Evolutionary conservation across 2,329 filamentous ascomycete genomes (phyloP), one percentile per base, ranked within the genome.

Genomic region (Paecilomyces fulvus): DNA sequence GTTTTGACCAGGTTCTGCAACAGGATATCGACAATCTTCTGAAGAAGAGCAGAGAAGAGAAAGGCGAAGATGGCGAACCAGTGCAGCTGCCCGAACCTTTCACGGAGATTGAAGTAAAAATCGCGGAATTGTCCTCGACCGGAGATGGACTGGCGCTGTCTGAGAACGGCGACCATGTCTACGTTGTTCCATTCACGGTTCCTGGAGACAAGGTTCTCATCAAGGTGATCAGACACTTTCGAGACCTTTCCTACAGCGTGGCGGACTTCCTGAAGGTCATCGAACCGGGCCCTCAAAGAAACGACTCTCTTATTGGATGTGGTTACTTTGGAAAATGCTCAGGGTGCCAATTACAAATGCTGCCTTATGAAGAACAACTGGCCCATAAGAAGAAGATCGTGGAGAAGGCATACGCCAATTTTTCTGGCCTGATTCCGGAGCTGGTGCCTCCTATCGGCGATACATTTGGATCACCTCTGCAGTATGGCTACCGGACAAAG

Each of bases 301-400:
- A 96, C 65, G 88, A 94, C 65, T 79, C 80, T 37, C 83, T 89
- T 21, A 81, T 95, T 63, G 80, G 80, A 56, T 99, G 94, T 77
- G 81, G 83, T 64, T 97, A 99, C 78, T 99, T 99, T 68, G 78
- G 84, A 46, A 82, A 80, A 55, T 99, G 94, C 73, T 89, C 88
- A 9, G 94, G 94, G 30, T 99, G 94, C 70, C 94, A 99, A 74
- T 92, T 97, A 72, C 94, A 99, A 77, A 96, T 97, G 90, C 83
- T 99, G 60, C 84, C 90, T 55, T 97, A 97, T 72, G 75, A 81
- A 30, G 88, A 91, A 65, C 94, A 99, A 72, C 83, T 99, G 28
- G 79, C 79, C 49, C 87, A 92, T 73, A 99, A 99, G 78, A 85
- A 83, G 69, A 81, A 82, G 58, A 88, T 97, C 59, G 86, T 99